Base-by-base conservation (phyloP, 139 green algal species). In the Bryopsis sp. region DNA sequence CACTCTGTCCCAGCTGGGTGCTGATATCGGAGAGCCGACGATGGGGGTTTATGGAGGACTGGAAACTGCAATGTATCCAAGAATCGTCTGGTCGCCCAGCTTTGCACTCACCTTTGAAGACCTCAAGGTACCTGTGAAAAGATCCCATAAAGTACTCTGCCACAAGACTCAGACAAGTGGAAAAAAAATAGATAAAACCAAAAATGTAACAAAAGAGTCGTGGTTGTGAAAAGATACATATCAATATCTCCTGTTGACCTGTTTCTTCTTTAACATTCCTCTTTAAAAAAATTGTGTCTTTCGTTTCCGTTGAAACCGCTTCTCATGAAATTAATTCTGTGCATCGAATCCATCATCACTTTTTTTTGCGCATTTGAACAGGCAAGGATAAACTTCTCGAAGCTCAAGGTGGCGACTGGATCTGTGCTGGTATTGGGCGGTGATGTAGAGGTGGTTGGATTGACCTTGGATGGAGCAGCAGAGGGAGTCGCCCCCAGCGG, bases 81-180 rank as follows among this genome's bases (percentile, higher is more conserved):
- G 80, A 1, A 78, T 97, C 24, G 74, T 86, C 58, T 89, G 90
- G 72, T 77, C 77, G 0, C 92, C 92, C 0, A 48, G 72, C 2
- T 97, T 91, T 74, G 92, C 88, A 1, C 50, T 82, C 35, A 82
- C 82, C 33, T 79, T 92, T 47, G 68, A 74, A 29, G 84, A 92
- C 3, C 37, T 95, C 35, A 78, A 89, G 85, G 83, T 82, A 48
- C 61, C 63, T 4, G 39, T 63, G 15, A 48, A 73, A 71, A 2
- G n/a, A 65, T 34, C 3, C 34, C 26, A 26, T 6, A 59, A 61
- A 6, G 7, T 48, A 3, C 33, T 26, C 32, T 39, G 1, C 32
- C 66, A n/a, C 34, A 43, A 22, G 72, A 43, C 46, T 33, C 35
- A 47, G 7, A 48, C 8, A 37, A n/a, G n/a, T n/a, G n/a, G n/a